Base-by-base conservation (phyloP, 208 protist species). In the Acanthamoeba lenticulata region DNA sequence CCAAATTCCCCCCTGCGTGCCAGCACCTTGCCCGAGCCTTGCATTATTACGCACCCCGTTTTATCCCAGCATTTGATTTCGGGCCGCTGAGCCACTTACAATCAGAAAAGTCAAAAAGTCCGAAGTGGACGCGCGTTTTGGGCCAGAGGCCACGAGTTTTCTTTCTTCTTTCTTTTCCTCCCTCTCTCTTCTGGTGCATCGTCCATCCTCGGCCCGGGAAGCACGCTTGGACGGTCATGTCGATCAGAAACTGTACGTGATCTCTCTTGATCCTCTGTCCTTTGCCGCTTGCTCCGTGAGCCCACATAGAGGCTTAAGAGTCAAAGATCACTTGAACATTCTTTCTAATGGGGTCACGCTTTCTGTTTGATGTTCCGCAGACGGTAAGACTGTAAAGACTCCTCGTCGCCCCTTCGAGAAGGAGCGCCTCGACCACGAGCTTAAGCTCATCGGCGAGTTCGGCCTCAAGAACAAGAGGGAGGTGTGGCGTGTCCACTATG, bases 381-480 rank as follows among this genome's bases (percentile, higher is more conserved):
- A 92, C 97, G 98, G 98, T 95, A 99, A 99, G 95, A 99, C 99
- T 88, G 98, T 95, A 93, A 98, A 98, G 95, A 99, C 98, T 55
- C 99, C 99, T 77, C 98, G 99, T 95, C 99, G 99, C 96, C 99
- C 99, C 92, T 99, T 99, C 97, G 99, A 99, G 97, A 99, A 99
- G 98, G 99, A 99, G 97, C 98, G 99, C 95, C 98, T 99, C 90
- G 99, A 99, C 97, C 97, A 98, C 81, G 99, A 99, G 98, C 98
- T 99, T 95, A 99, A 99, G 98, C 95, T 99, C 79, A 96, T 96
- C 57, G 97, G 99, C 83, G 98, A 99, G 97, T 99, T 98, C 96
- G 99, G 99, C 94, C 98, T 99, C 94, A 98, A 98, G 95, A 99
- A 99, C 99, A 99, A 99, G 98, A 98, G 98, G 95, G 99, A 99